Evolutionary conservation across 495 filamentous ascomycete genomes (phyloP).

Genomic region (Tetracladium marchalianum): DNA sequence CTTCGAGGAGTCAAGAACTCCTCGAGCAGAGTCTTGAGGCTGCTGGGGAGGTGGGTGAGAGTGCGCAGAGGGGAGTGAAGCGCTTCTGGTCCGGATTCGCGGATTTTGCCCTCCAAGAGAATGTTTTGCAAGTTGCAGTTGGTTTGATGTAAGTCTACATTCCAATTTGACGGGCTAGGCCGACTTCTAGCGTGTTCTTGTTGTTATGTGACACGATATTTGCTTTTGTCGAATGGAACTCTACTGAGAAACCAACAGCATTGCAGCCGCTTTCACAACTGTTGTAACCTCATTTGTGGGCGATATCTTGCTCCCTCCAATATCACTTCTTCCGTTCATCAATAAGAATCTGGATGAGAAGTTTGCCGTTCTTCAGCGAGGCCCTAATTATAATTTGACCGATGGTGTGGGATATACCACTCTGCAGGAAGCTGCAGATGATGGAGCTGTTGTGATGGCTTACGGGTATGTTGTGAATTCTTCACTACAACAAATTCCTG

Average conservation of each 20-base stretch:
- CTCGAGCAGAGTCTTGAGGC: constrained; percentile 2
- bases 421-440: constrained; percentile 51
- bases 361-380: constrained; percentile 54
- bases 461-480: constrained; percentile 44
- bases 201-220: no score
- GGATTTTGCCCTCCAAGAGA: constrained; percentile 63
- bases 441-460: constrained; percentile 62
- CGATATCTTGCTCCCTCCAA: constrained; percentile 57
- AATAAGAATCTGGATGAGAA: constrained; percentile 67
- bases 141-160: constrained; percentile 52
- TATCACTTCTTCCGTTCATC: constrained; percentile 59
- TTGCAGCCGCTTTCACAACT: constrained; percentile 63
- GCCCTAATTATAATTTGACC: constrained; percentile 34
- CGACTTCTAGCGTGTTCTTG: no score
- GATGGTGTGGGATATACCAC: constrained; percentile 54
- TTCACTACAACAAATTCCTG: neutral
- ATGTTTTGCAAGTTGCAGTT: constrained; percentile 66
- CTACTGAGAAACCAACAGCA: constrained; percentile 25
- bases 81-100: constrained; percentile 51
- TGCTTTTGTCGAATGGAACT: no score
- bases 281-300: constrained; percentile 64
- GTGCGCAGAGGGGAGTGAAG: constrained; percentile 18
- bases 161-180: no score
- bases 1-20: no score
- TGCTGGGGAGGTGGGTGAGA: constrained; percentile 9